Percentiles rank a stretch among this genome's conserved stretches.
Conservation (phyloP, 176 grass and related monocot species). For the Triticum urartu region DNA sequence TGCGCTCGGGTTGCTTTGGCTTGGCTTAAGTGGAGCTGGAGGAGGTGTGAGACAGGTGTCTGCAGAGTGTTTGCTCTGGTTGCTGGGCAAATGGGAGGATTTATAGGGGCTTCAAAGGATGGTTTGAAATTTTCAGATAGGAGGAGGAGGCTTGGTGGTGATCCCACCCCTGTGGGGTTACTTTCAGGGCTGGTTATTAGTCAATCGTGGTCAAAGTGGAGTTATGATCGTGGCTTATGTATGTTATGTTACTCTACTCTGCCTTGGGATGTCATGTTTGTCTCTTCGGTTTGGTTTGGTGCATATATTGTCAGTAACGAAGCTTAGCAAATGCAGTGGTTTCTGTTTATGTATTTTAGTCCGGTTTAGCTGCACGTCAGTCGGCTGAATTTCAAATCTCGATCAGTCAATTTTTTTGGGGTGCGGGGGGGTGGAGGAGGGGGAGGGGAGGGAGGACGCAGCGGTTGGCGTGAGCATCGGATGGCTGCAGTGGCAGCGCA, state of each 20-base stretch:
- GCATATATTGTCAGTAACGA: background rate
- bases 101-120: slow-evolving; percentile 47
- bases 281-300: slow-evolving; percentile 40
- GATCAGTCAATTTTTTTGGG: too few species aligned
- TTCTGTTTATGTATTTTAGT: background rate
- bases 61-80: slow-evolving; percentile 34
- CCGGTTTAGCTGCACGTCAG: too few species aligned
- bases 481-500: too few species aligned
- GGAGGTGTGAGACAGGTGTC: slow-evolving; percentile 33
- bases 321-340: background rate
- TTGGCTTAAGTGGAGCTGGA: slow-evolving; percentile 10
- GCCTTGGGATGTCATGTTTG: slow-evolving; percentile 26
- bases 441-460: too few species aligned
- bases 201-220: slow-evolving; percentile 34
- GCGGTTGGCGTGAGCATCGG: too few species aligned
- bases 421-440: too few species aligned
- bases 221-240: slow-evolving; percentile 3
- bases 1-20: background rate
- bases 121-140: background rate
- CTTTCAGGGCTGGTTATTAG: slow-evolving; percentile 24
- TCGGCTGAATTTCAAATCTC: too few species aligned
- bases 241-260: background rate
- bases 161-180: slow-evolving; percentile 22
- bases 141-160: slow-evolving; percentile 12
- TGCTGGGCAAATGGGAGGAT: slow-evolving; percentile 39